Evolutionary conservation across 768 basidiomycete genomes (phyloP), one percentile per base, ranked within the genome.

Genomic region (Auricularia cornea): DNA sequence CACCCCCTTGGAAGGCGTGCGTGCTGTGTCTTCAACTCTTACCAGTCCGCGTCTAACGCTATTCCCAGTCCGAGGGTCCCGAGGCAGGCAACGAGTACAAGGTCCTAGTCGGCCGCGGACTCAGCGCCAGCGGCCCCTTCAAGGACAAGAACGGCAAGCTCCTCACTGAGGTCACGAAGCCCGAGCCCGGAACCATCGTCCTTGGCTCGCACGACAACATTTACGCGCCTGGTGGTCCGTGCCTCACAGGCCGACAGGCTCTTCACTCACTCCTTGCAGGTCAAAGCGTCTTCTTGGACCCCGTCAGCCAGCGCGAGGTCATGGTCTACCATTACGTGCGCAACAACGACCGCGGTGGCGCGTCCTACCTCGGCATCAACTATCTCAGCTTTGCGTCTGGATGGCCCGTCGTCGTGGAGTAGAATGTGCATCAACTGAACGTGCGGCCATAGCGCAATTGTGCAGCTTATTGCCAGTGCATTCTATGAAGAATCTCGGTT

Each of bases 141-240:
- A 28, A 54, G 28, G 68, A 62, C 48, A 26, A 60, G 26, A 33
- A 23, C n/a, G 66, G 66, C 26, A 57, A 57, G 11, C 30, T 26
- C 10, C 54, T 57, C 26, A 16, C 23, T 20, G 16, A 10, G 6
- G 54, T 28, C 20, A 54, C 5, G 56, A 70, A 40, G 61, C 60
- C 60, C 31, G 59, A 68, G 3, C 66, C 68, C 20, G 72, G 71
- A 33, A 67, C 68, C 6, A 66, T 70, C 51, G 68, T 73, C 33
- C 69, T 73, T 23, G 69, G 61, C n/a, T 69, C 68, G 56, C 72
- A 72, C 59, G 72, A 68, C 59, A 69, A 72, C 33, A 63, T 73
- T 29, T 73, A 71, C 52, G 70, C 70, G 20, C 72, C 72, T 30
- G 71, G 72, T 3, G 72, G 72, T 56, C 20, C 12, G 20, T 0